Evolutionary conservation across 495 filamentous ascomycete genomes (phyloP).

Genomic region (Poronia punctata): DNA sequence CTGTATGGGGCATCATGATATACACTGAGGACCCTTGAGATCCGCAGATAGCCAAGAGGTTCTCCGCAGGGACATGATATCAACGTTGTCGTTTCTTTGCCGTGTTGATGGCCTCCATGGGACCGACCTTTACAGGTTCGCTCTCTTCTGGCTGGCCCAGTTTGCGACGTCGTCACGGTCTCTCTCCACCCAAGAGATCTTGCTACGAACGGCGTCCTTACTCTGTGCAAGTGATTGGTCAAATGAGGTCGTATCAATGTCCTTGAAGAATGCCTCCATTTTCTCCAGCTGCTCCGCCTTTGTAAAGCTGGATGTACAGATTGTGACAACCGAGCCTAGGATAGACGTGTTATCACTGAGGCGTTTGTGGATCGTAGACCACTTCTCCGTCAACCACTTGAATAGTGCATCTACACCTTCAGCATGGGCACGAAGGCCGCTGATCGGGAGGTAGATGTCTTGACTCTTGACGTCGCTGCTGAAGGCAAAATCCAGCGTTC

Average conservation of each 20-base stretch:
- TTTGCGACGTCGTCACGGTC: conserved; percentile 48
- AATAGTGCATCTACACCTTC: conserved; percentile 77
- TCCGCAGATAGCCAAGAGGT: too few relatives aligned
- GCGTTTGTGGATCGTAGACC: conserved; percentile 71
- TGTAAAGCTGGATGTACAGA: conserved; percentile 78
- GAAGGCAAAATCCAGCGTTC: conserved; percentile 67
- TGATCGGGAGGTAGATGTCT: conserved; percentile 85
- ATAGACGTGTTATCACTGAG: conserved; percentile 63
- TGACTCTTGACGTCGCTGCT: conserved; percentile 87
- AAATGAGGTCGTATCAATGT: conserved; percentile 72
- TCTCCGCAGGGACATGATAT: too few relatives aligned
- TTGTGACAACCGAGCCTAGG: conserved; percentile 76
- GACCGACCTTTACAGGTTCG: conserved; percentile 3
- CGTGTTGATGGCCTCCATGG: too few relatives aligned
- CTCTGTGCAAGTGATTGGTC: conserved; percentile 56
- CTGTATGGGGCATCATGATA: too few relatives aligned
- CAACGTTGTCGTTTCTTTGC: too few relatives aligned
- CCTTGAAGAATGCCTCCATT: conserved; percentile 73
- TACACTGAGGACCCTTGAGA: too few relatives aligned
- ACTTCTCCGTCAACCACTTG: conserved; percentile 78
- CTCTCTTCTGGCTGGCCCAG: conserved; percentile 38
- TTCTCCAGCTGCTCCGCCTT: conserved; percentile 63
- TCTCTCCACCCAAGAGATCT: conserved; percentile 51
- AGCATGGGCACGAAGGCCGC: conserved; percentile 67
- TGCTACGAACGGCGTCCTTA: conserved; percentile 53